Evolutionary conservation across 495 filamentous ascomycete genomes (phyloP).

Genomic region (Parathielavia appendiculata): DNA sequence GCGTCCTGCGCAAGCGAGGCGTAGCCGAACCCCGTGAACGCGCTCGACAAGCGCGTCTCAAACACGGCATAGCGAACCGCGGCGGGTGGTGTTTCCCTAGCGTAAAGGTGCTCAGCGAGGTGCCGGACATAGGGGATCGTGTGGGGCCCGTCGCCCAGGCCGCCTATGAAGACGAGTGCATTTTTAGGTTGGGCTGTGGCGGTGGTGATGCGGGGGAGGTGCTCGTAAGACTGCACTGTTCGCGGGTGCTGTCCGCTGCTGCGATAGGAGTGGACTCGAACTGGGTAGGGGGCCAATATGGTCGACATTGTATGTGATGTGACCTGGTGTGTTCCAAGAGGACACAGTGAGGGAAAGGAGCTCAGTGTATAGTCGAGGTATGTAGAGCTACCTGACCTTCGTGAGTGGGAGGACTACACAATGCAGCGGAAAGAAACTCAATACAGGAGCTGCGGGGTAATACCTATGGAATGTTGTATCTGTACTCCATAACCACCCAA

Average conservation of each 20-base stretch:
- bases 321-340: background rate
- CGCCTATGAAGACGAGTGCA: conserved; percentile 77
- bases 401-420: too few relatives aligned
- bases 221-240: conserved; percentile 15
- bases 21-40: conserved; percentile 71
- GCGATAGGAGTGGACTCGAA: conserved; percentile 16
- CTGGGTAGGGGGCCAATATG: conserved; percentile 4
- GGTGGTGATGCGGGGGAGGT: background rate
- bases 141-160: conserved; percentile 73
- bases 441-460: too few relatives aligned
- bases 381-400: too few relatives aligned
- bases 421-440: too few relatives aligned
- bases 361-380: too few relatives aligned
- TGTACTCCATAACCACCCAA: too few relatives aligned
- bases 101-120: conserved; percentile 56
- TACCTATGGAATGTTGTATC: too few relatives aligned
- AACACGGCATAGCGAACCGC: conserved; percentile 35
- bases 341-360: background rate
- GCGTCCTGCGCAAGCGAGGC: conserved; percentile 64
- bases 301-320: conserved; percentile 4
- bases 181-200: conserved; percentile 38
- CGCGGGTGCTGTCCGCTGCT: background rate
- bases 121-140: conserved; percentile 62
- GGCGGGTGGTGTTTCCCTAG: conserved; percentile 29
- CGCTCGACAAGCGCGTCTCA: conserved; percentile 41